Percentiles rank a stretch among this genome's conserved stretches.
Conservation (phyloP, 352 stramenopile species). For the Phytophthora boehmeriae region DNA sequence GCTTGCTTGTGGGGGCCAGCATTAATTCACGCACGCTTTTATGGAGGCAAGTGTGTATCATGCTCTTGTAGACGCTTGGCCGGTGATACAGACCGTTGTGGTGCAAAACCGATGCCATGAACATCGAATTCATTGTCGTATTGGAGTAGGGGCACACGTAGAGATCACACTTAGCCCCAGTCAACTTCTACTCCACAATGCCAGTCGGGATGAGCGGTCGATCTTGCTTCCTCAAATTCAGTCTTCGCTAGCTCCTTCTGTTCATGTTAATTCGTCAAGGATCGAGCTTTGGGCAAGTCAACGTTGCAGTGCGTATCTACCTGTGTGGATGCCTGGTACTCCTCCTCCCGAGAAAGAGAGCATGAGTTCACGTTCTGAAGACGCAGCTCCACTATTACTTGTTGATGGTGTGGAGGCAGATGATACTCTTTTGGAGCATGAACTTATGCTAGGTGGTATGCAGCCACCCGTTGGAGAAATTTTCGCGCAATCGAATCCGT, state of each 20-base stretch:
- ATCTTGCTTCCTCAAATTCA: constrained; percentile 32
- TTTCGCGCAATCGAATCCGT: constrained; percentile 46
- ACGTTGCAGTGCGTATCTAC: constrained; percentile 59
- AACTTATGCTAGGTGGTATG: constrained; percentile 49
- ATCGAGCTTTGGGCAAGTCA: constrained; percentile 48
- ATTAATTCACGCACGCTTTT: constrained; percentile 74
- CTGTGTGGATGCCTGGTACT: constrained; percentile 62
- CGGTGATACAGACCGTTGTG: constrained; percentile 26
- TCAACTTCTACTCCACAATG: constrained; percentile 39
- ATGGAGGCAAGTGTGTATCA: constrained; percentile 68
- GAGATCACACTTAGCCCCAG: constrained; percentile 50
- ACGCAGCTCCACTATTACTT: constrained; percentile 58
- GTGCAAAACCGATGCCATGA: constrained; percentile 50
- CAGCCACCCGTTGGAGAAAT: constrained; percentile 25
- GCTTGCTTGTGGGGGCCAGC: constrained; percentile 51
- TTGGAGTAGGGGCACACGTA: constrained; percentile 41
- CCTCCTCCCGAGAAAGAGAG: constrained; percentile 62
- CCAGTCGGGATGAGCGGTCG: constrained; percentile 31
- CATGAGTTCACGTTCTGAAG: constrained; percentile 59
- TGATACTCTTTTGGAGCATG: constrained; percentile 63
- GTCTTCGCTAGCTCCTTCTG: constrained; percentile 10
- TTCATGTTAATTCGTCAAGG: constrained; percentile 27
- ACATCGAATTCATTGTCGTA: constrained; percentile 52
- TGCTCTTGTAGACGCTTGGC: constrained; percentile 49
- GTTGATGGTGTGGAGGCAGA: constrained; percentile 60